Evolutionary conservation across 331 rosid species (phyloP).

Genomic region (Prunus yedoensis): DNA sequence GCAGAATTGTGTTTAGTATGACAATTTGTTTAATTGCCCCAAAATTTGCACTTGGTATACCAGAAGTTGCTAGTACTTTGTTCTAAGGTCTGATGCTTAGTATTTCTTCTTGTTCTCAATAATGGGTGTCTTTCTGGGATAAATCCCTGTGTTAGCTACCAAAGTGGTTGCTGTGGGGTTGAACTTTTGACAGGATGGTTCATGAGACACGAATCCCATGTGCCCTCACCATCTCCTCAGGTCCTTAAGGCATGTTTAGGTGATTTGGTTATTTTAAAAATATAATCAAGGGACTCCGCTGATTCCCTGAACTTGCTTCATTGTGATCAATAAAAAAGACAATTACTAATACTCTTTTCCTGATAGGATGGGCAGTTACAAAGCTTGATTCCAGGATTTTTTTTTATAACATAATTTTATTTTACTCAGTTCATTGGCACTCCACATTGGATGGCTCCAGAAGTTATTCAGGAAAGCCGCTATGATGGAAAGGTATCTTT

Average conservation of each 20-base stretch:
- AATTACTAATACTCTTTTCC: not conserved
- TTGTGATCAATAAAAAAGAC: not conserved
- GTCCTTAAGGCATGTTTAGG: not conserved
- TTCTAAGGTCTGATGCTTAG: not conserved
- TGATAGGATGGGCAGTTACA: not conserved
- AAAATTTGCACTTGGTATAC: not conserved
- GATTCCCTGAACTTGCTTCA: not conserved
- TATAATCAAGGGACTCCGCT: not conserved
- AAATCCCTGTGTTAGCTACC: not conserved
- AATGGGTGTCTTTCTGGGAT: not conserved
- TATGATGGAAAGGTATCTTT: conserved; percentile 88
- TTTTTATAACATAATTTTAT: conserved; percentile 20
- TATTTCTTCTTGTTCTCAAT: not conserved
- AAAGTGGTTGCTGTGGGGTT: not conserved
- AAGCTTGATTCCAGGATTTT: conserved; percentile 14
- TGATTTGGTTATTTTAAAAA: not conserved
- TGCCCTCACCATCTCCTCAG: not conserved
- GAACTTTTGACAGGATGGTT: not conserved
- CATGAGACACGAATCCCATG: not conserved
- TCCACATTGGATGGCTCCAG: conserved; percentile 99
- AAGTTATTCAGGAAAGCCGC: conserved; percentile 99
- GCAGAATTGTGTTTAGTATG: not conserved
- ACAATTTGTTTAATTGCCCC: not conserved
- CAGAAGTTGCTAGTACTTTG: not conserved
- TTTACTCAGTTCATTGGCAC: conserved; percentile 90